A percentile compares a stretch with the other conserved stretches of the same genome.
Evolutionary conservation across 768 basidiomycete genomes (phyloP).

Genomic region (Coprinopsis strossmayeri): DNA sequence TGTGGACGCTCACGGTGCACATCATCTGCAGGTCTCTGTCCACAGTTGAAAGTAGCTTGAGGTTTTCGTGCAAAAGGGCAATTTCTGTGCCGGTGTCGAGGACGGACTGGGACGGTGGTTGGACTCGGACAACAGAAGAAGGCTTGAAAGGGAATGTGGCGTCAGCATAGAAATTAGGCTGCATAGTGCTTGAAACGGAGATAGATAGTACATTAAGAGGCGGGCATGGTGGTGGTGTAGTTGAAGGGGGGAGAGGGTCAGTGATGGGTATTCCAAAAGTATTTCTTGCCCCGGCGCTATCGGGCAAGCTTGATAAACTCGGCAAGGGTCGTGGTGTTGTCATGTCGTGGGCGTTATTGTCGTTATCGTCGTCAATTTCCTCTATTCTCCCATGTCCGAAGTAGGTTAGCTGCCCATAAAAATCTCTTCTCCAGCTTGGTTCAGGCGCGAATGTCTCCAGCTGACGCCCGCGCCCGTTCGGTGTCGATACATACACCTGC

Average conservation of each 20-base stretch:
- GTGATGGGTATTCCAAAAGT: conserved; percentile 12
- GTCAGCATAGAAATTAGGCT: neutral
- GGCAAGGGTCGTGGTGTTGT: conserved; percentile 8
- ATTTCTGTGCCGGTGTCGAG: conserved; percentile 20
- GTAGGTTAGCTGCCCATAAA: conserved; percentile 17
- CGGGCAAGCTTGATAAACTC: conserved; percentile 3
- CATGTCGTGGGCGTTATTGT: conserved; percentile 13
- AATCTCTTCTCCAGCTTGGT: conserved; percentile 22
- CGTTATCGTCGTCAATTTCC: conserved; percentile 20
- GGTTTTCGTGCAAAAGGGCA: conserved; percentile 19
- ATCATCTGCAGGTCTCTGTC: conserved; percentile 21
- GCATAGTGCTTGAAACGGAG: neutral
- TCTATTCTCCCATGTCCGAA: conserved; percentile 23
- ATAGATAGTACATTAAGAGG: neutral
- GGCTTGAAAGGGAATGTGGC: conserved; percentile 1
- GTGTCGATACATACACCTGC: conserved; percentile 1
- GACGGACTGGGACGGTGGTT: conserved; percentile 2
- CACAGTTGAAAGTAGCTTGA: conserved; percentile 17
- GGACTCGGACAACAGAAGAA: conserved; percentile 1
- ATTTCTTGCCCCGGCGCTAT: conserved; percentile 3
- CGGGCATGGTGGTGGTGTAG: conserved; percentile 22
- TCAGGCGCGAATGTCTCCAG: conserved; percentile 15
- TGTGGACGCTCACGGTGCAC: conserved; percentile 19
- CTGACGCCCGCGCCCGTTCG: neutral
- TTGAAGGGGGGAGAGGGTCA: conserved; percentile 11